Conservation (phyloP, 179 eudicot species). For the Heliamphora ciliata region DNA sequence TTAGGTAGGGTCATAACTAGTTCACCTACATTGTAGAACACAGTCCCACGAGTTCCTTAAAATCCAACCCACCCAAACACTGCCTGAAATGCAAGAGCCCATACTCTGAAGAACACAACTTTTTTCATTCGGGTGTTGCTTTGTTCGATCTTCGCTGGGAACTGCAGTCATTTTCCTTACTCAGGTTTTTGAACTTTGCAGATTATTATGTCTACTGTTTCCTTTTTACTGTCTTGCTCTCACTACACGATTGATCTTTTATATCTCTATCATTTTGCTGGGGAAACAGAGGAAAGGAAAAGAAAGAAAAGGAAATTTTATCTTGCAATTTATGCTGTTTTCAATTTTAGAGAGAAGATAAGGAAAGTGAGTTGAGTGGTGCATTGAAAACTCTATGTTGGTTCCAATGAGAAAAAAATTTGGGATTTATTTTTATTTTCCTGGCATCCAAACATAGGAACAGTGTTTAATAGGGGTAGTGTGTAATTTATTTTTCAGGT, state of each 20-base stretch:
- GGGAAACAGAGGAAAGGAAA: background rate
- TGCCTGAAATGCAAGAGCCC: background rate
- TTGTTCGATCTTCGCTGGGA: background rate
- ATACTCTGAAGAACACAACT: background rate
- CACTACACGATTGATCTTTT: background rate
- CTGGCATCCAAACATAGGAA: conserved; percentile 13
- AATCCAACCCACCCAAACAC: conserved; percentile 5
- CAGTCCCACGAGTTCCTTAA: background rate
- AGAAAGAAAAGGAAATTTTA: background rate
- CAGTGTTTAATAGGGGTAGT: background rate
- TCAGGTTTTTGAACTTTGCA: background rate
- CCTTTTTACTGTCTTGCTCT: background rate
- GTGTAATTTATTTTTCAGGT: background rate
- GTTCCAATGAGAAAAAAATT: background rate
- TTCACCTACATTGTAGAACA: too few relatives aligned
- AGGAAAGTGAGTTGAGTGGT: background rate
- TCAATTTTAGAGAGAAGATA: background rate
- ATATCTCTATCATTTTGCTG: conserved; percentile 2
- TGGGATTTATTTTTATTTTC: background rate
- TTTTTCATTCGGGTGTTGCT: background rate
- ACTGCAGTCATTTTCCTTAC: background rate
- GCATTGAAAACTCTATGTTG: background rate
- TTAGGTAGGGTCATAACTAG: too few relatives aligned
- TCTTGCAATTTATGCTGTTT: background rate
- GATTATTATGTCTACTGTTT: background rate